Evolutionary conservation across 148 eudicot genomes (phyloP).

Genomic region (Mesembryanthemum crystallinum): DNA sequence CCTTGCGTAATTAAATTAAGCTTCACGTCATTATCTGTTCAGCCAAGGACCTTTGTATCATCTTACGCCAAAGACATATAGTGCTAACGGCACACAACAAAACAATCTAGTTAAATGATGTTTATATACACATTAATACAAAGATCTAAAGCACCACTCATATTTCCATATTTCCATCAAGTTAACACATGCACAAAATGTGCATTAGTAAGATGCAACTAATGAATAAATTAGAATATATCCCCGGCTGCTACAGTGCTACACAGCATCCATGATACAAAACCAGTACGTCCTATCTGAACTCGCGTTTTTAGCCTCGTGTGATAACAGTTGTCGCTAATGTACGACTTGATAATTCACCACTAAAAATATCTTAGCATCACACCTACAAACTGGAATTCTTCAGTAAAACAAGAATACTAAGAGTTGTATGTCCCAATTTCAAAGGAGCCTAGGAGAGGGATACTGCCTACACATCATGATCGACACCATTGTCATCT

Average conservation of each 20-base stretch:
- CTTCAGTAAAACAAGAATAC: neutral
- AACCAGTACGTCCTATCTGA: neutral
- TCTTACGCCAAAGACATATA: neutral
- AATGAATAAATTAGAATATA: neutral
- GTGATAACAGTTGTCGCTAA: neutral
- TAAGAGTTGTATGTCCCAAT: neutral
- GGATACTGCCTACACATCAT: neutral
- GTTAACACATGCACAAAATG: neutral
- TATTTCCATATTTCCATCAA: neutral
- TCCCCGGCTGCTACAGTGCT: neutral
- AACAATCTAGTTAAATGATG: neutral
- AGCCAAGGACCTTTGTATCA: neutral
- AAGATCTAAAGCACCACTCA: neutral
- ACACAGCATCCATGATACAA: neutral
- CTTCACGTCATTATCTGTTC: neutral
- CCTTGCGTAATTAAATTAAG: too few species aligned
- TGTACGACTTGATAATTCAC: neutral
- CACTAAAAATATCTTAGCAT: neutral
- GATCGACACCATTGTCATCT: neutral
- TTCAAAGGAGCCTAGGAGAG: too few species aligned
- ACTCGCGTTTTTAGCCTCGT: neutral
- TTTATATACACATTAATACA: neutral
- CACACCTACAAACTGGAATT: neutral
- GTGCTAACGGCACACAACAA: neutral
- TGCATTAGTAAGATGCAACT: neutral